These are phyloP conservation scores for Sporothrix sp. DNA, from an alignment of 2,329 filamentous ascomycete genomes.

Conservation along the genomic window DNA sequence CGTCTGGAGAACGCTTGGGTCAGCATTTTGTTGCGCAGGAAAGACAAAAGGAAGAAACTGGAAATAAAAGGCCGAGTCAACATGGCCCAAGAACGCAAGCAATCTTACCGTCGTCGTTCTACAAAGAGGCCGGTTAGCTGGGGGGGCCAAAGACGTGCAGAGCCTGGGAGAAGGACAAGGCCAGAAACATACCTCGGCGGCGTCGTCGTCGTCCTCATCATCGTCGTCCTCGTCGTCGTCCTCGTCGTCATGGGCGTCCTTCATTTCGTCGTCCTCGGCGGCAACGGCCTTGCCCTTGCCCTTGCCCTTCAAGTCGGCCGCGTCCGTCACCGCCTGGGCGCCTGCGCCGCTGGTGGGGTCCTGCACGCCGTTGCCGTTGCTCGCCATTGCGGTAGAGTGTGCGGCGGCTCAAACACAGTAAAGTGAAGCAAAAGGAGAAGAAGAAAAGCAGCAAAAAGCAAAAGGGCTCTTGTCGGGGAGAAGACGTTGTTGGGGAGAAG, in stretches of 20 bases:
- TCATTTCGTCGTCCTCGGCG: constrained; percentile 40
- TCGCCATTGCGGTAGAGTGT: constrained; percentile 29
- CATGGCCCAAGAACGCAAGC: no score
- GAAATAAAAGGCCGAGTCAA: no score
- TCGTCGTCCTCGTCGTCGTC: constrained; percentile 62
- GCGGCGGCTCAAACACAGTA: not conserved
- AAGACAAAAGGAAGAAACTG: no score
- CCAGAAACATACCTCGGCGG: constrained; percentile 21
- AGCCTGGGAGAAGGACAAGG: not conserved
- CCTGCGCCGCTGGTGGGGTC: constrained; percentile 31
- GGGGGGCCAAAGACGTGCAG: no score
- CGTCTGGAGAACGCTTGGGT: constrained; percentile 34
- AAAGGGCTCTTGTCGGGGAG: not conserved
- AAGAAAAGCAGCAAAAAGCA: not conserved
- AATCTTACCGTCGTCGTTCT: no score
- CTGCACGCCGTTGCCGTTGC: constrained; percentile 40
- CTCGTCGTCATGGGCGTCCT: constrained; percentile 57
- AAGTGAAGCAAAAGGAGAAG: not conserved
- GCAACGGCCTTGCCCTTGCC: constrained; percentile 77
- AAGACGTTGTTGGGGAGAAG: not conserved
- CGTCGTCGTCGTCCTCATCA: constrained; percentile 49
- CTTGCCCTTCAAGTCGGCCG: constrained; percentile 33
- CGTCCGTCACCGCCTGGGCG: constrained; percentile 19
- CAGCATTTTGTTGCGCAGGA: not conserved
- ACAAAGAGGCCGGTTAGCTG: no score